A percentile compares a stretch with the other conserved stretches of the same genome.
These are phyloP conservation scores for Lodderomyces parapsilosis DNA, from an alignment of 1,139 yeast genomes.

Conservation along the genomic window DNA sequence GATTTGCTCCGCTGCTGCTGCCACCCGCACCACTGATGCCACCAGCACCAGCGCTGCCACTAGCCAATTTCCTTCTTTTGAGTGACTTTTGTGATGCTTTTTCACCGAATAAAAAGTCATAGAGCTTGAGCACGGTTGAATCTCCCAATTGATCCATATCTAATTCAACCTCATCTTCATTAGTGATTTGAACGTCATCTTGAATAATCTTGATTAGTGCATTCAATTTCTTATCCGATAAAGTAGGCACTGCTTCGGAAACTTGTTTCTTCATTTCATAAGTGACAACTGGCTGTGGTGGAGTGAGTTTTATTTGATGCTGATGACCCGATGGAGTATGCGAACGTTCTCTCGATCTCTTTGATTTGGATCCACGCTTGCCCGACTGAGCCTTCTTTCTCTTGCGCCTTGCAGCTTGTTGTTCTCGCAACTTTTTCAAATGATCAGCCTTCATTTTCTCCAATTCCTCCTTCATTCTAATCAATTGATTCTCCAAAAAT, in stretches of 20 bases:
- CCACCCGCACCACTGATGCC: not conserved
- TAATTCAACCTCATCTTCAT: slow-evolving; percentile 85
- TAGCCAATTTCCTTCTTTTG: slow-evolving; percentile 50
- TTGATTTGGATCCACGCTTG: slow-evolving; percentile 1
- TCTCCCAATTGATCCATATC: slow-evolving; percentile 95
- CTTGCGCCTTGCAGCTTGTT: slow-evolving; percentile 44
- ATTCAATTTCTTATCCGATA: slow-evolving; percentile 78
- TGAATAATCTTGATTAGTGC: slow-evolving; percentile 83
- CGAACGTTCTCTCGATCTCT: slow-evolving; percentile 1
- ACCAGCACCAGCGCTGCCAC: slow-evolving; percentile 31
- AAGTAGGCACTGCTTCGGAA: slow-evolving; percentile 77
- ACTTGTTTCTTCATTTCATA: slow-evolving; percentile 97
- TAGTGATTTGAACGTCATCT: slow-evolving; percentile 75
- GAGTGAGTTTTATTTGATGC: slow-evolving; percentile 15
- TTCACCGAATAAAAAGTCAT: slow-evolving; percentile 71
- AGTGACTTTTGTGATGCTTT: slow-evolving; percentile 39
- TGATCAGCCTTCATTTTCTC: slow-evolving; percentile 72
- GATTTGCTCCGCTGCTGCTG: slow-evolving; percentile 28
- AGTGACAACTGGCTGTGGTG: slow-evolving; percentile 53
- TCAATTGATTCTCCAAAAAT: slow-evolving; percentile 81
- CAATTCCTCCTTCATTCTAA: slow-evolving; percentile 81
- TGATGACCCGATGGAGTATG: slow-evolving; percentile 2
- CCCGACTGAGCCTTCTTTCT: slow-evolving; percentile 40
- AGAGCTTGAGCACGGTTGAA: slow-evolving; percentile 75
- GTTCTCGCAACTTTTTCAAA: slow-evolving; percentile 56